Base-by-base conservation (phyloP, 2,329 filamentous ascomycete genomes). In the Mariannaea sp. region DNA sequence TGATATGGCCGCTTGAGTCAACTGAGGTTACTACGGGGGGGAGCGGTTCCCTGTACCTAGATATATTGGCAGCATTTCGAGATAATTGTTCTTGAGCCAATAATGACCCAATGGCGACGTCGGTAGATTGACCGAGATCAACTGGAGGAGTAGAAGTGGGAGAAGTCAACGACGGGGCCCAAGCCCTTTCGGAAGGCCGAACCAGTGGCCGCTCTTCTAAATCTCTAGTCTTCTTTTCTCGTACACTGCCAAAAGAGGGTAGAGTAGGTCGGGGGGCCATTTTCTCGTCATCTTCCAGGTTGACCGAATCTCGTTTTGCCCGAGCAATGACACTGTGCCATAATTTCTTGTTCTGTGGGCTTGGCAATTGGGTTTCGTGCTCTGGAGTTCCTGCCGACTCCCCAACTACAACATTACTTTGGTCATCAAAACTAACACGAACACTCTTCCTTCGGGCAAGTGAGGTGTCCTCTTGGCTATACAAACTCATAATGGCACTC, bases 371-470 rank as follows among this genome's bases (percentile, higher is more conserved):
- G 4, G 77, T 71, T 1, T 77, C 76, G 1, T 68, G 60, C 38
- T 75, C 70, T 2, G 70, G 63, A 4, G 69, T 59, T 8, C 70
- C 65, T 7, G 71, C 71, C 8, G 77, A 71, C 45, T 83, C 77
- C 6, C 79, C 80, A 17, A 83, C 77, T 2, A 84, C 73, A 8
- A 81, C 73, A 7, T 78, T 81, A n/a, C 73, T 77, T 27, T 81
- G 80, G 43, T 90, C 87, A 58, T 90, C 87, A 66, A 92, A 97
- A 72, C 91, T 96, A 40, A 92, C 89, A 19, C 89, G 79, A 1
- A 82, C 82, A 32, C 79, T 81, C 70, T 87, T 90, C 72, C 85
- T 90, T 54, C 82, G 77, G 14, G 71, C 63, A 1, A 70, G 26
- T 2, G 64, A 42, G 1, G 64, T 20, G 9, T 82, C 79, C 2